These are phyloP conservation scores for Globisporangium viniferum DNA, from an alignment of 352 stramenopile genomes.

Conservation along the genomic window DNA sequence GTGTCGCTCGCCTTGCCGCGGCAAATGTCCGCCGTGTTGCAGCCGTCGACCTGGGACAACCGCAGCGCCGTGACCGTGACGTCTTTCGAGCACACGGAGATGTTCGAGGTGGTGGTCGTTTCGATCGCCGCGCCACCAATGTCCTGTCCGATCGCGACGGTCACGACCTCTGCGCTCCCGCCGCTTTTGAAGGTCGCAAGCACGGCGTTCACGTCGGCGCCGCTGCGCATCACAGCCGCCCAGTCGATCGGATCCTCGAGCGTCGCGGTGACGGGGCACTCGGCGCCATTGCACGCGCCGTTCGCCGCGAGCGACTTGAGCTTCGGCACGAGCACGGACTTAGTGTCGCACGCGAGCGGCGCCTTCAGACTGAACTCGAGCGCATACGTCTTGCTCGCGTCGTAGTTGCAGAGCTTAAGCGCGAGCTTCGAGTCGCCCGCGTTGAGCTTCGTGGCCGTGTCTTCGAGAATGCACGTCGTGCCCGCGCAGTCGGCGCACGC, in stretches of 20 bases:
- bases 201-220: slow-evolving; percentile 36
- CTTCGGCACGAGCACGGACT: slow-evolving; percentile 34
- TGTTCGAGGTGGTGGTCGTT: slow-evolving; percentile 13
- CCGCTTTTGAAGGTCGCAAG: slow-evolving; percentile 44
- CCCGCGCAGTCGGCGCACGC: slow-evolving; percentile 47
- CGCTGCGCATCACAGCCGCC: slow-evolving; percentile 53
- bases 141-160: slow-evolving; percentile 38
- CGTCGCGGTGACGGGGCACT: slow-evolving; percentile 52
- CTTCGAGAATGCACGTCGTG: slow-evolving; percentile 59
- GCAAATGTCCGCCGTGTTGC: slow-evolving; percentile 62
- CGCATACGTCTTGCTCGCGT: slow-evolving; percentile 29
- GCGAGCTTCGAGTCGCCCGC: slow-evolving; percentile 38
- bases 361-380: slow-evolving; percentile 46
- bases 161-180: slow-evolving; percentile 40
- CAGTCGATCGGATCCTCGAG: slow-evolving; percentile 60
- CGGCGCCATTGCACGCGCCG: slow-evolving; percentile 28
- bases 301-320: slow-evolving; percentile 30
- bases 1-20: slow-evolving; percentile 39
- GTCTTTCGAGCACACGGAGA: slow-evolving; percentile 50
- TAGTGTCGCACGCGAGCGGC: slow-evolving; percentile 44
- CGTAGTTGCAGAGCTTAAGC: slow-evolving; percentile 73
- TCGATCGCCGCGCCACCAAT: slow-evolving; percentile 31
- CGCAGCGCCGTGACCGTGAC: slow-evolving; percentile 45
- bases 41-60: slow-evolving; percentile 48
- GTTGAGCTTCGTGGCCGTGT: slow-evolving; percentile 26